Conservation (phyloP, 306 rosid genomes). For the Prinsepia uniflora region DNA sequence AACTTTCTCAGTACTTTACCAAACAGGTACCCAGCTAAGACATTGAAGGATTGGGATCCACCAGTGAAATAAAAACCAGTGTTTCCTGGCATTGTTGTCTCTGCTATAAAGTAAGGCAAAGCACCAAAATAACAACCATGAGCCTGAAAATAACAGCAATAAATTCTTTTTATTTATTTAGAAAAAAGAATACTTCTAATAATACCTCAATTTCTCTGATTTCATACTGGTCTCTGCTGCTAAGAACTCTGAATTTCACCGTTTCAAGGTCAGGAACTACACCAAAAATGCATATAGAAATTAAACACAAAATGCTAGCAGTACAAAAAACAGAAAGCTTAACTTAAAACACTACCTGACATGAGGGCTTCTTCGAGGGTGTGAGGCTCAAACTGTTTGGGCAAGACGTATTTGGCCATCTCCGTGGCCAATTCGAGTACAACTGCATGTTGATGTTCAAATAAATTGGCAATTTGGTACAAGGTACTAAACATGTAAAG, state of each 20-base stretch:
- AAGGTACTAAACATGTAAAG: slow-evolving; percentile 5
- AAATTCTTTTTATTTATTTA: too few relatives aligned
- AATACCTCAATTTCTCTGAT: slow-evolving; percentile 84
- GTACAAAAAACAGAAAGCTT: not conserved
- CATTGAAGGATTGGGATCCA: slow-evolving; percentile 77
- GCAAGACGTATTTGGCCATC: slow-evolving; percentile 67
- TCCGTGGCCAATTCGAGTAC: slow-evolving; percentile 55
- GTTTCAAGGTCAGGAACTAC: slow-evolving; percentile 92
- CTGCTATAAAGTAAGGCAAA: slow-evolving; percentile 74
- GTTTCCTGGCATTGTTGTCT: slow-evolving; percentile 87
- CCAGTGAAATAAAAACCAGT: slow-evolving; percentile 77
- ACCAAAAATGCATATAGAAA: slow-evolving; percentile 17
- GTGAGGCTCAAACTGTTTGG: slow-evolving; percentile 74
- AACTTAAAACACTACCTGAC: slow-evolving; percentile 43
- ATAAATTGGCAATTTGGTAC: not conserved
- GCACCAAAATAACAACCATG: not conserved
- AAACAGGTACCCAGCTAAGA: slow-evolving; percentile 83
- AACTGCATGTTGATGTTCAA: slow-evolving; percentile 36
- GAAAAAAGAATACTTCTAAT: not conserved
- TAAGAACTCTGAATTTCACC: slow-evolving; percentile 61
- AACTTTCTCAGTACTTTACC: slow-evolving; percentile 72
- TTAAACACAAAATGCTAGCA: not conserved
- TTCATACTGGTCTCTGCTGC: slow-evolving; percentile 60
- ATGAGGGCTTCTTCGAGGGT: slow-evolving; percentile 85
- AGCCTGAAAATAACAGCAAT: too few relatives aligned